Percentiles rank a stretch among this genome's conserved stretches.
phyloP scores from a whole-genome alignment of 2,329 filamentous ascomycete genomes.

The Emericellopsis atlantica region DNA sequence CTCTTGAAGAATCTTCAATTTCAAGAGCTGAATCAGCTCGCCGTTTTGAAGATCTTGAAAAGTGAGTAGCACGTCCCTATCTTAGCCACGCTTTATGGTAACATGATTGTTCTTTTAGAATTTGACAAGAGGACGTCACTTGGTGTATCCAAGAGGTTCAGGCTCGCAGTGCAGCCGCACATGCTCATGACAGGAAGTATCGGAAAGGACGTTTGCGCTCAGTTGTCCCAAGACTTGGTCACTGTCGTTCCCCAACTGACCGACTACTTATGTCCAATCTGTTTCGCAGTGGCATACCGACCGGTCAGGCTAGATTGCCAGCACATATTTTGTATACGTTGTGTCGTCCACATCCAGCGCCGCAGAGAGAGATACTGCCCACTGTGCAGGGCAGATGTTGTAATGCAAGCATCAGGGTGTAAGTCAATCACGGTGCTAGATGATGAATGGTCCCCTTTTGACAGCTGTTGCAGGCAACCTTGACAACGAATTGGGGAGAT shows the following conservation, averaged over 20 bases:
- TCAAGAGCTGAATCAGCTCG: slow-evolving; percentile 69
- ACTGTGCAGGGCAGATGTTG: slow-evolving; percentile 59
- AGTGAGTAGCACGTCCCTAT: slow-evolving; percentile 34
- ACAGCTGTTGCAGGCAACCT: slow-evolving; percentile 43
- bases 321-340: slow-evolving; percentile 76
- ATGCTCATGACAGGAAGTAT: slow-evolving; percentile 53
- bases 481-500: slow-evolving; percentile 54
- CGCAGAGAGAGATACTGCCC: slow-evolving; percentile 58
- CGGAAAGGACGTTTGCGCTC: slow-evolving; percentile 62
- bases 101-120: slow-evolving; percentile 30
- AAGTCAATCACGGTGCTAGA: slow-evolving; percentile 13
- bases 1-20: slow-evolving; percentile 75
- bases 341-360: slow-evolving; percentile 68
- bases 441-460: neutral
- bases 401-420: slow-evolving; percentile 58
- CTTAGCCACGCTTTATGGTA: neutral
- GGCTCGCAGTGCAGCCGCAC: slow-evolving; percentile 42
- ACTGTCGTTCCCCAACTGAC: slow-evolving; percentile 68
- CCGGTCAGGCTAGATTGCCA: slow-evolving; percentile 65
- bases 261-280: slow-evolving; percentile 74
- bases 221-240: slow-evolving; percentile 61
- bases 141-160: slow-evolving; percentile 52
- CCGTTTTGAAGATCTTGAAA: slow-evolving; percentile 74
- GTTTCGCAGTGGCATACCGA: slow-evolving; percentile 66
- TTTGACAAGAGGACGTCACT: slow-evolving; percentile 79